Evolutionary conservation across 2,329 filamentous ascomycete genomes (phyloP), one percentile per base, ranked within the genome.

Genomic region (Colletotrichum coccodes): DNA sequence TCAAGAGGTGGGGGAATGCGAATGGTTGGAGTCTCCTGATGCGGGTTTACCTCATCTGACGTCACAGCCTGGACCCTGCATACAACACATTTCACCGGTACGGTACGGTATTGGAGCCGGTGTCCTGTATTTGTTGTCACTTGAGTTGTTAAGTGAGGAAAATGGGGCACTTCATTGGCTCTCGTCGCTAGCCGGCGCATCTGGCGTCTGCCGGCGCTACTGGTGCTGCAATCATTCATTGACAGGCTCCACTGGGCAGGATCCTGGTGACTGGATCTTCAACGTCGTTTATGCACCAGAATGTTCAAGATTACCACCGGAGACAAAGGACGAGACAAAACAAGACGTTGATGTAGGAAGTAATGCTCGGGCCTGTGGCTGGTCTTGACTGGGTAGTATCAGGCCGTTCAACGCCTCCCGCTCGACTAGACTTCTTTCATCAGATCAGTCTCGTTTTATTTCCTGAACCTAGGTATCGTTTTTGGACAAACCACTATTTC

Each of bases 11-110:
- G n/a, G n/a, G n/a, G 14, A 12, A 34, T n/a, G 16, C 11, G 11
- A 28, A 34, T n/a, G n/a, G n/a, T n/a, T 42, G 18, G 36, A 42
- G 36, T 42, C 5, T 11, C 26, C 11, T 9, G 53, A 32, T 28
- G 40, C 12, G 18, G 4, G 30, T 47, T 58, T 32, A 58, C 56
- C 53, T 57, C 56, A 58, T 47, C 30, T 58, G 56, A 58, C 56
- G 56, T 58, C 56, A 58, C 18, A 46, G 14, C 12, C 21, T 26
- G 21, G 56, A 36, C 56, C 56, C 40, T 58, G 56, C 56, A 58
- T 58, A 21, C 30, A 12, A 30, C 36, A 53, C n/a, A n/a, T n/a
- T 23, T 30, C 32, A n/a, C n/a, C 6, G 30, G n/a, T 30, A 49
- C n/a, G n/a, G n/a, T n/a, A n/a, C n/a, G n/a, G n/a, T n/a, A n/a